Evolutionary conservation across 192 early-diverging fungal species (phyloP).

Genomic region (Coemansia biformis): DNA sequence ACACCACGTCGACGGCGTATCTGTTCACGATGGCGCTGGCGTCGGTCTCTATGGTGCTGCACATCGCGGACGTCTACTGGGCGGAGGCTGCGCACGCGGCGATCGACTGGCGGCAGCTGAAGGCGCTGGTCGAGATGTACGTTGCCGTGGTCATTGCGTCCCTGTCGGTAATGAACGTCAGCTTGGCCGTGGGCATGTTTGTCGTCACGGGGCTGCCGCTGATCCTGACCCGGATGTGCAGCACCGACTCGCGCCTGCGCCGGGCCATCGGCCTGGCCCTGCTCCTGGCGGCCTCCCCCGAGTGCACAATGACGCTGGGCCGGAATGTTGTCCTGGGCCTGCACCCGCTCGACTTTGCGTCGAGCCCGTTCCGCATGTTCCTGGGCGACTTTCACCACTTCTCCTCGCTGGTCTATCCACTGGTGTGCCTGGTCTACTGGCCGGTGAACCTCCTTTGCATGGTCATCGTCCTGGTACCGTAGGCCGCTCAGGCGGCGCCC

Average conservation of each 20-base stretch:
- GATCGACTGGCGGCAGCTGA: constrained; percentile 46
- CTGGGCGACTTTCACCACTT: constrained; percentile 61
- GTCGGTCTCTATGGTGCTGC: constrained; percentile 46
- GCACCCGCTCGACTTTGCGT: constrained; percentile 36
- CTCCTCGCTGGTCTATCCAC: constrained; percentile 58
- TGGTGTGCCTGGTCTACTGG: constrained; percentile 68
- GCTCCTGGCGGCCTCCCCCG: constrained; percentile 49
- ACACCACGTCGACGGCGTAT: constrained; percentile 23
- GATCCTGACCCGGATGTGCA: constrained; percentile 51
- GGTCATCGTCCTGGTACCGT: constrained; percentile 37
- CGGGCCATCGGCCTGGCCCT: constrained; percentile 11
- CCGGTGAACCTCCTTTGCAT: constrained; percentile 52
- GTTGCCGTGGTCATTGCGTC: constrained; percentile 59
- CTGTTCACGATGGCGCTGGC: constrained; percentile 30
- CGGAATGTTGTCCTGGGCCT: constrained; percentile 39
- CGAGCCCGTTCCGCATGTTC: constrained; percentile 49
- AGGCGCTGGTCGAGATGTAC: constrained; percentile 35
- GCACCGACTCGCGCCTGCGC: constrained; percentile 3
- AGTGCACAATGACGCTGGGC: constrained; percentile 54
- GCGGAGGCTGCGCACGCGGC: constrained; percentile 30
- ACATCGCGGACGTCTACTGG: constrained; percentile 56
- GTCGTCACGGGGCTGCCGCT: constrained; percentile 58
- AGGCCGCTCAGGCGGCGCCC: no score
- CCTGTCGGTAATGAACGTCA: constrained; percentile 69
- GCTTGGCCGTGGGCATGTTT: constrained; percentile 58